Percentiles rank a stretch among this genome's conserved stretches.
Conservation (phyloP, 805 yeast species). For the Candida endomychidarum region DNA sequence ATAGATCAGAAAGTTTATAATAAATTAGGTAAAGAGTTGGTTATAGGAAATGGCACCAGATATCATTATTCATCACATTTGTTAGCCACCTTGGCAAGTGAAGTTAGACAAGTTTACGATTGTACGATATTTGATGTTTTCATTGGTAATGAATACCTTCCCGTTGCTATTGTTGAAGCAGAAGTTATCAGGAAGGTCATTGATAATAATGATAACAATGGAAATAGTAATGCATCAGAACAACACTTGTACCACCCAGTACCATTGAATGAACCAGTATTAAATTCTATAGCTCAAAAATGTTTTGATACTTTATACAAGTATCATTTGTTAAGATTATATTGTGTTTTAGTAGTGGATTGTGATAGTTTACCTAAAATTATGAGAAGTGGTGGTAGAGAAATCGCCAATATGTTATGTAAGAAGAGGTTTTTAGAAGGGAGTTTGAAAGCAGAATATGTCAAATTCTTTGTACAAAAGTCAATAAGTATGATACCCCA, state of each 20-base stretch:
- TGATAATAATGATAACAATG: constrained; percentile 20
- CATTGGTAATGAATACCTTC: constrained; percentile 75
- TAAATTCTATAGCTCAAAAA: constrained; percentile 43
- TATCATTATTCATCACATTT: constrained; percentile 88
- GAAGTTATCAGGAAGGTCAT: constrained; percentile 39
- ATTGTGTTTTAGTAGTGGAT: constrained; percentile 78
- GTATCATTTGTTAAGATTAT: constrained; percentile 71
- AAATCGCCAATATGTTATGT: constrained; percentile 87
- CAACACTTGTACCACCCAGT: constrained; percentile 31
- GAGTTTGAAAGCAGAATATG: constrained; percentile 71
- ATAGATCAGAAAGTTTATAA: constrained; percentile 47
- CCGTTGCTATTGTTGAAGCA: constrained; percentile 84
- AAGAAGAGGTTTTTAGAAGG: constrained; percentile 78
- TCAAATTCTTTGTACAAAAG: constrained; percentile 69
- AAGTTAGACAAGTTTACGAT: constrained; percentile 79
- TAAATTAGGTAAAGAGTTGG: constrained; percentile 28
- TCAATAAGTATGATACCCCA: constrained; percentile 66
- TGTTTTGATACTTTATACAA: constrained; percentile 44
- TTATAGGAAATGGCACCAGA: constrained; percentile 42
- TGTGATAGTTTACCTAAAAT: constrained; percentile 84
- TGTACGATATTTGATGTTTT: constrained; percentile 88
- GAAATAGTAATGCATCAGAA: constrained; percentile 18
- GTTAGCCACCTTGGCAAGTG: constrained; percentile 77
- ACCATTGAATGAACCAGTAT: constrained; percentile 43
- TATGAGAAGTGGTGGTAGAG: constrained; percentile 79